Evolutionary conservation across 1,139 yeast genomes (phyloP).

Genomic region (Suhomyces bokatorum): DNA sequence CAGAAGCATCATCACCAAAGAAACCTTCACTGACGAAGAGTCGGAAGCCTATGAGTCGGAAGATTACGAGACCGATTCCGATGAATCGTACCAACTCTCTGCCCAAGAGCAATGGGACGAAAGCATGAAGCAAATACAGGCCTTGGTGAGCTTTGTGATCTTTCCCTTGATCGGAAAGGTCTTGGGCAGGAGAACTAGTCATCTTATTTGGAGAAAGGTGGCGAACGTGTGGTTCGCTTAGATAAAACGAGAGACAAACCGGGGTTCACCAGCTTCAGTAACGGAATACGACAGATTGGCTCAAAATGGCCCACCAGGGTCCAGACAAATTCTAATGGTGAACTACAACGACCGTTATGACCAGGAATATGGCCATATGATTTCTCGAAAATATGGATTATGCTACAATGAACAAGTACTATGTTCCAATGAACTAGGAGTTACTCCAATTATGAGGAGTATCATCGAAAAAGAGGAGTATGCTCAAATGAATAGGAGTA

Average conservation of each 20-base stretch:
- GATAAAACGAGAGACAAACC: background rate
- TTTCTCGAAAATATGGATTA: too few species aligned
- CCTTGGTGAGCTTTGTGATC: conserved; percentile 56
- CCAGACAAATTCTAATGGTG: too few species aligned
- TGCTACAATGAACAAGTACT: too few species aligned
- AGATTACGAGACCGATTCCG: conserved; percentile 16
- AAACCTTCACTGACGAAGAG: conserved; percentile 17
- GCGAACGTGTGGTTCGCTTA: conserved; percentile 34
- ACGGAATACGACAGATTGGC: too few species aligned
- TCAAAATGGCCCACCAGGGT: too few species aligned
- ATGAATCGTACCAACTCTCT: conserved; percentile 15
- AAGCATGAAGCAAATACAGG: conserved; percentile 60
- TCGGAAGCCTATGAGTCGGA: conserved; percentile 15
- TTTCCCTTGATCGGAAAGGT: conserved; percentile 73
- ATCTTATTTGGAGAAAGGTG: conserved; percentile 34
- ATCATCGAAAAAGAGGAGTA: too few species aligned
- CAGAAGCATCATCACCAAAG: conserved; percentile 10
- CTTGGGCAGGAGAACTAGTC: conserved; percentile 58
- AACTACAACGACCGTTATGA: too few species aligned
- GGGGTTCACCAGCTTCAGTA: too few species aligned
- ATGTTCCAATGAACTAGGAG: too few species aligned
- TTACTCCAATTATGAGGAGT: too few species aligned
- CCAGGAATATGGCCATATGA: too few species aligned
- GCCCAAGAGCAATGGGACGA: conserved; percentile 86
- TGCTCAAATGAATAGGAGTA: too few species aligned